phyloP scores from a whole-genome alignment of 2,329 filamentous ascomycete species.

The Cryphonectria japonica region DNA sequence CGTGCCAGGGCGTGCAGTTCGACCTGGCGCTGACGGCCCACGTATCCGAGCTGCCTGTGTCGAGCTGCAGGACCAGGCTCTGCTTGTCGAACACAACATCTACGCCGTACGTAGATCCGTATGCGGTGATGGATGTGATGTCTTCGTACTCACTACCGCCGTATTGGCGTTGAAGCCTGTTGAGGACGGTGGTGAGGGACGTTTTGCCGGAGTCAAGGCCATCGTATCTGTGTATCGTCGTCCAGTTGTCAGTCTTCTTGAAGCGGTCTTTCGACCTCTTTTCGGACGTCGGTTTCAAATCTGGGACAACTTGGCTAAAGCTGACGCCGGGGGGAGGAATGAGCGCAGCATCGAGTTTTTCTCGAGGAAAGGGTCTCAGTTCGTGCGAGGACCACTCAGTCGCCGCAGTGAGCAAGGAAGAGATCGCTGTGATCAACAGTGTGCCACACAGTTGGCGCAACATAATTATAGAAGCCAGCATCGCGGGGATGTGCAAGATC shows the following conservation, averaged over 20 bases:
- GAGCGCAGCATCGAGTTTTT: neutral
- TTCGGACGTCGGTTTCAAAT: neutral
- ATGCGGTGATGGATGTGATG: slow-evolving; percentile 38
- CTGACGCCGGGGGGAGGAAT: neutral
- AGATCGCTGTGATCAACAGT: neutral
- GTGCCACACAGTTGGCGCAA: neutral
- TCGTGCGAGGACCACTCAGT: neutral
- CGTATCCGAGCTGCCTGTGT: slow-evolving; percentile 57
- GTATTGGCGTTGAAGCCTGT: slow-evolving; percentile 32
- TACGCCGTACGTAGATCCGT: slow-evolving; percentile 40
- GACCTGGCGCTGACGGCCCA: slow-evolving; percentile 50
- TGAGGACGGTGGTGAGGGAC: neutral
- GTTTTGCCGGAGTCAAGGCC: neutral
- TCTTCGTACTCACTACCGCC: slow-evolving; percentile 38
- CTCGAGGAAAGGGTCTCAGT: neutral
- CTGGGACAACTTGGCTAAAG: neutral
- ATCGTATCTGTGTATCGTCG: neutral
- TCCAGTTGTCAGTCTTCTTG: slow-evolving; percentile 11
- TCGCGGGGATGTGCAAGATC: neutral
- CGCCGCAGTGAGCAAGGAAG: neutral
- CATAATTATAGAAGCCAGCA: neutral
- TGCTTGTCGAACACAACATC: slow-evolving; percentile 40
- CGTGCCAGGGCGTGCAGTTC: slow-evolving; percentile 44
- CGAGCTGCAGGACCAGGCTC: slow-evolving; percentile 43
- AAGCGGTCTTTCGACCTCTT: slow-evolving; percentile 10